A percentile compares a stretch with the other conserved stretches of the same genome.
phyloP scores from a whole-genome alignment of 2,329 filamentous ascomycete genomes.

The Rutstroemia sp. region DNA sequence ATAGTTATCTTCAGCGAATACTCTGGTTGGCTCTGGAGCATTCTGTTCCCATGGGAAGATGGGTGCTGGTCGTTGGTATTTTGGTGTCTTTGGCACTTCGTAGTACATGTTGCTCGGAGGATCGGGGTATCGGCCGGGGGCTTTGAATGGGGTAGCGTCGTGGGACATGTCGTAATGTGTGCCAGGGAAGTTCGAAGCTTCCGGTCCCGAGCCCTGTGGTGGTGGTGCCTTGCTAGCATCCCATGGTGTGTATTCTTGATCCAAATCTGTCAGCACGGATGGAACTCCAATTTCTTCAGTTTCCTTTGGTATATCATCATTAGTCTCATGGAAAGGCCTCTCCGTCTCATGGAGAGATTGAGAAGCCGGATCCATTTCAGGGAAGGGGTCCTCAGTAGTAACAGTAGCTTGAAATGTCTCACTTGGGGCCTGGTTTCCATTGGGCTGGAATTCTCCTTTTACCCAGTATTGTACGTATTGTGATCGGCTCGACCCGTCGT shows the following conservation, averaged over 20 bases:
- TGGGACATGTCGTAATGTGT: slow-evolving; percentile 78
- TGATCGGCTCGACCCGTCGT: slow-evolving; percentile 15
- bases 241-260: slow-evolving; percentile 29
- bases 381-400: not conserved
- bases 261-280: slow-evolving; percentile 21
- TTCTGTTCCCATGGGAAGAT: slow-evolving; percentile 89
- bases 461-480: slow-evolving; percentile 28
- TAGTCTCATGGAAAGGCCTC: slow-evolving; percentile 17
- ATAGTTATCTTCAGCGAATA: slow-evolving; percentile 53
- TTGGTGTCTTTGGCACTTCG: slow-evolving; percentile 60
- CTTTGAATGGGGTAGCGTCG: slow-evolving; percentile 66
- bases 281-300: slow-evolving; percentile 27
- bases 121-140: slow-evolving; percentile 71
- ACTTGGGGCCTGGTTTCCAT: slow-evolving; percentile 16
- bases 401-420: slow-evolving; percentile 19
- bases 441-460: slow-evolving; percentile 28
- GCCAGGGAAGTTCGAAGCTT: slow-evolving; percentile 75
- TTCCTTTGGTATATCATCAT: slow-evolving; percentile 19
- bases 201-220: slow-evolving; percentile 63
- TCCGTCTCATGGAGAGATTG: slow-evolving; percentile 17
- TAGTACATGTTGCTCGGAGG: slow-evolving; percentile 87
- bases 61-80: slow-evolving; percentile 51
- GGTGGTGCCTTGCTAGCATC: slow-evolving; percentile 46
- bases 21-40: slow-evolving; percentile 53
- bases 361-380: not conserved